phyloP scores from a whole-genome alignment of 768 basidiomycete species.

The Termitomyces eurrhizus region DNA sequence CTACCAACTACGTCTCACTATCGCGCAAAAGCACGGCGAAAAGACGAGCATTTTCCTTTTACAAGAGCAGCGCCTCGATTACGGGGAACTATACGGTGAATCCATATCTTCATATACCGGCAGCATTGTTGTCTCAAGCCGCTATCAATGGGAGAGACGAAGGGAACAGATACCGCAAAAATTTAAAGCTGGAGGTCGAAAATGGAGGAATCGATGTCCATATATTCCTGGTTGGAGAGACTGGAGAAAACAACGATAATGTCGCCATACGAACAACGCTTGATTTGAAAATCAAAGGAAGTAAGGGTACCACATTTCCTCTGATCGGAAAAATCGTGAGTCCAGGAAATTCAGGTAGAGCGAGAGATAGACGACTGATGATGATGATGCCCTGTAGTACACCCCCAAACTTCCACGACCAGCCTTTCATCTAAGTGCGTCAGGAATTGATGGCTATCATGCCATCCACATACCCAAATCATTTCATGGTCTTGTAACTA shows the following conservation, averaged over 20 bases:
- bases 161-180: slow-evolving; percentile 19
- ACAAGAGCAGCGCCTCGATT: slow-evolving; percentile 23
- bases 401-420: slow-evolving; percentile 31
- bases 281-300: slow-evolving; percentile 26
- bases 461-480: slow-evolving; percentile 38
- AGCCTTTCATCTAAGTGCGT: slow-evolving; percentile 29
- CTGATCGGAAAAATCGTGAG: slow-evolving; percentile 37
- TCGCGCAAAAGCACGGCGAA: slow-evolving; percentile 24
- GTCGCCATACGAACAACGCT: slow-evolving; percentile 24
- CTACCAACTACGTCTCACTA: slow-evolving; percentile 30
- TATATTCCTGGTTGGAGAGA: slow-evolving; percentile 31
- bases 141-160: slow-evolving; percentile 14
- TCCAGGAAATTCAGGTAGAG: background rate
- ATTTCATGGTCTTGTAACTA: slow-evolving; percentile 36
- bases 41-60: slow-evolving; percentile 17
- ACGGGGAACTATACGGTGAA: slow-evolving; percentile 36
- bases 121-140: slow-evolving; percentile 30
- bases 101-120: slow-evolving; percentile 35
- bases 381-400: slow-evolving; percentile 22
- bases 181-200: slow-evolving; percentile 32
- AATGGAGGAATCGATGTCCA: slow-evolving; percentile 39
- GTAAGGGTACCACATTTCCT: slow-evolving; percentile 23
- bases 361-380: background rate
- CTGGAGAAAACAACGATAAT: background rate
- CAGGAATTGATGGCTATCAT: slow-evolving; percentile 26